Evolutionary conservation across 2,329 filamentous ascomycete genomes (phyloP), one percentile per base, ranked within the genome.

Genomic region (Pseudogymnoascus sp.): DNA sequence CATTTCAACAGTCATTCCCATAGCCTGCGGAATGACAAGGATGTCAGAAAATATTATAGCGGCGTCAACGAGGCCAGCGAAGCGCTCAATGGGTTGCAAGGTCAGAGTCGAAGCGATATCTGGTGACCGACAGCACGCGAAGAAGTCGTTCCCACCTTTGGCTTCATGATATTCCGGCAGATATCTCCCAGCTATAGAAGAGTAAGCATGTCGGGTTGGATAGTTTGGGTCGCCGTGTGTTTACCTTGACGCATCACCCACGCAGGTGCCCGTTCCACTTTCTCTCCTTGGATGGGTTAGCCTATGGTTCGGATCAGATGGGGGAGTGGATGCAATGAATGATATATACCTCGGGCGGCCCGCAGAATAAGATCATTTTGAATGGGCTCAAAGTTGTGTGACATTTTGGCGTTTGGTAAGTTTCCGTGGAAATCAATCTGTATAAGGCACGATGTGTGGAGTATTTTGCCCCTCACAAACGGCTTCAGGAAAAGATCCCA

Each of bases 1-100:
- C 94, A 99, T 99, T 74, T 97, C 89, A 28, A 99, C 94, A n/a
- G 82, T 81, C 94, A 99, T 99, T 1, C 94, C 94, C 85, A 99
- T 90, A 32, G 94, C 94, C 77, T 99, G 94, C 0, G 94, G 94
- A 65, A 99, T 92, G 50, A 99, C 94, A 37, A 99, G 84, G 66
- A 99, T 99, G 73, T 99, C 94, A 61, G 91, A 96, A 81, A 99
- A 99, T 74, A 99, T 99, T 70, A 99, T 99, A 63, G 94, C 92
- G 28, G 91, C 93, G 74, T 99, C 94, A 68, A 99, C 85, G 64
- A 99, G 86, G 43, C 91, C 92, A 41, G 82, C 87, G 72, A 87
- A 99, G 60, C 94, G 91, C 69, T 97, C 91, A 70, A 99, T 87
- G 60, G 94, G 94, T 75, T 99, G 94, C 28, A 99, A 83, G 5